phyloP scores from a whole-genome alignment of 2,329 filamentous ascomycete genomes.

The Lachnellula cervina region DNA sequence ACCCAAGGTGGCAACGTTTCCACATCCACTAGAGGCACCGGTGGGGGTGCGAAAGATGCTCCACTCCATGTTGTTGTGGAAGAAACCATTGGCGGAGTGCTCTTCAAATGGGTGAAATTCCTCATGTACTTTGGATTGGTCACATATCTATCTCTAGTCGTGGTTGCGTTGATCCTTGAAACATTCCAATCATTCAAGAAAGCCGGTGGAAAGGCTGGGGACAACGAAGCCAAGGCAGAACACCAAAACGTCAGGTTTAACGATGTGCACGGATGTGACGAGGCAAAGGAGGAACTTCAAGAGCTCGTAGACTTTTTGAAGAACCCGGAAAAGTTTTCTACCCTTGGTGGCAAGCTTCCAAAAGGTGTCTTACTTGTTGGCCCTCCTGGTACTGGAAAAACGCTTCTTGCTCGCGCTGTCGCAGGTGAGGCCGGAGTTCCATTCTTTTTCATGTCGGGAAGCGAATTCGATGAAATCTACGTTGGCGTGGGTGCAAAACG shows the following conservation, averaged over 20 bases:
- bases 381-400: slow-evolving; percentile 96
- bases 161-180: slow-evolving; percentile 80
- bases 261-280: slow-evolving; percentile 95
- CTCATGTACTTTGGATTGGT: slow-evolving; percentile 71
- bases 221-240: slow-evolving; percentile 85
- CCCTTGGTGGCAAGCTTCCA: slow-evolving; percentile 90
- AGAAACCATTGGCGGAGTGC: slow-evolving; percentile 70
- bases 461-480: slow-evolving; percentile 97
- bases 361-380: slow-evolving; percentile 95
- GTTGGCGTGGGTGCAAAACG: slow-evolving; percentile 96
- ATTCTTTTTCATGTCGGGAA: slow-evolving; percentile 99
- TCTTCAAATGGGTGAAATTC: slow-evolving; percentile 93
- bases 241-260: slow-evolving; percentile 86
- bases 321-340: slow-evolving; percentile 88
- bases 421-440: slow-evolving; percentile 95
- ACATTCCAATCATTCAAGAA: slow-evolving; percentile 74
- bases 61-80: slow-evolving; percentile 97
- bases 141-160: slow-evolving; percentile 72
- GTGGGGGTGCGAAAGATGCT: slow-evolving; percentile 69
- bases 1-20: slow-evolving; percentile 61
- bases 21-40: slow-evolving; percentile 41
- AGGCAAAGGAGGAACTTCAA: slow-evolving; percentile 96
- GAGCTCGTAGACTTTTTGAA: slow-evolving; percentile 95
- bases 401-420: slow-evolving; percentile 87
- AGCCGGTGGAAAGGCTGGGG: slow-evolving; percentile 54